A percentile compares a stretch with the other conserved stretches of the same genome.
phyloP scores from a whole-genome alignment of 129 eudicot species.

The Glebionis coronaria region DNA sequence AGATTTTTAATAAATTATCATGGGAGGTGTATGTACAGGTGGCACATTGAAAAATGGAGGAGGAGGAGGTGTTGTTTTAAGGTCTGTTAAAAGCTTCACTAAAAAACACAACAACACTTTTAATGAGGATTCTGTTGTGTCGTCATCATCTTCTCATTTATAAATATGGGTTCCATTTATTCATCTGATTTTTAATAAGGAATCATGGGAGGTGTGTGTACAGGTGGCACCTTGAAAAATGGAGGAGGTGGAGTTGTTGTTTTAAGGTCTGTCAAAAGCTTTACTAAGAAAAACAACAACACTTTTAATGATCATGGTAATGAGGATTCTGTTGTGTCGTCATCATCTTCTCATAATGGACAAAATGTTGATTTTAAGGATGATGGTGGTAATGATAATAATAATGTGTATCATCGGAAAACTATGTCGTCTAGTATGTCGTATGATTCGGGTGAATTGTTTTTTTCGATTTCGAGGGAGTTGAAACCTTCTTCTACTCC shows the following conservation, averaged over 20 bases:
- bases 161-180: constrained; percentile 12
- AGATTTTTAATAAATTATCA: not conserved
- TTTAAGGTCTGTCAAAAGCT: constrained; percentile 52
- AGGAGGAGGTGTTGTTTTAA: constrained; percentile 30
- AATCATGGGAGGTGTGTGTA: constrained; percentile 81
- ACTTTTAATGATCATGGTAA: not conserved
- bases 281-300: constrained; percentile 30
- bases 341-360: constrained; percentile 5
- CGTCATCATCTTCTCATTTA: not conserved
- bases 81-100: constrained; percentile 51
- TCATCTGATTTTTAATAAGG: too few relatives aligned
- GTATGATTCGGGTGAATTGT: constrained; percentile 64
- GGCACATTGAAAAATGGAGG: constrained; percentile 43
- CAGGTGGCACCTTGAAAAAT: constrained; percentile 54
- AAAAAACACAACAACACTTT: constrained; percentile 19
- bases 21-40: constrained; percentile 89
- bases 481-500: constrained; percentile 69
- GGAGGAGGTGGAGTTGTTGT: constrained; percentile 16
- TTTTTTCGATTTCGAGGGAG: constrained; percentile 57
- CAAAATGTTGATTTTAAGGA: not conserved
- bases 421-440: constrained; percentile 39
- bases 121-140: constrained; percentile 14
- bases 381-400: constrained; percentile 11
- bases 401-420: constrained; percentile 31
- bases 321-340: constrained; percentile 17